phyloP scores from a whole-genome alignment of 2,329 filamentous ascomycete species.

The Colletotrichum sp. region DNA sequence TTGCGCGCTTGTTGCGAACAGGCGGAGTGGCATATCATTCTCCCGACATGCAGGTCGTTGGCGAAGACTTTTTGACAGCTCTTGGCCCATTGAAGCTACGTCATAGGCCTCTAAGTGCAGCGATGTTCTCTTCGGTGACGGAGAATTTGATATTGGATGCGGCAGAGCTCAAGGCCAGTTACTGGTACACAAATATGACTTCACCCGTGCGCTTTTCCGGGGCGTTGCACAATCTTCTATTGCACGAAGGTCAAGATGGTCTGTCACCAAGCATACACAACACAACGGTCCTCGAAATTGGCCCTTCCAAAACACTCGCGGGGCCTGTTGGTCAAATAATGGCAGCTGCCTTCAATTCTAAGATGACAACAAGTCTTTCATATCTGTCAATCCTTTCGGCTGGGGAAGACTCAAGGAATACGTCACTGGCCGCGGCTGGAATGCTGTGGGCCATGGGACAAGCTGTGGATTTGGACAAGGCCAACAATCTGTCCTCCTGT shows the following conservation, averaged over 20 bases:
- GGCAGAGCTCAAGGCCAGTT: neutral
- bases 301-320: conserved; percentile 29
- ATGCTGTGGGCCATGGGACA: neutral
- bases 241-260: neutral
- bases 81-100: neutral
- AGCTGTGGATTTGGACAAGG: neutral
- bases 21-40: conserved; percentile 14
- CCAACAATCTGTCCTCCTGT: neutral
- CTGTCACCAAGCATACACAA: neutral
- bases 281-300: conserved; percentile 28
- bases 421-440: neutral
- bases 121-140: conserved; percentile 19
- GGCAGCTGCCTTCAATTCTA: neutral
- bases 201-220: conserved; percentile 20
- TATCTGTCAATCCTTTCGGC: neutral
- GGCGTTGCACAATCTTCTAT: conserved; percentile 36
- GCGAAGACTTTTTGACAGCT: neutral
- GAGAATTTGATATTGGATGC: neutral
- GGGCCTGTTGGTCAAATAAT: conserved; percentile 30
- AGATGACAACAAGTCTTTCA: neutral
- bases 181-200: conserved; percentile 13
- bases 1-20: neutral
- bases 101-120: conserved; percentile 30
- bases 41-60: neutral
- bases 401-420: neutral